Evolutionary conservation across 2,329 filamentous ascomycete genomes (phyloP).

Genomic region (Calonectria montana): DNA sequence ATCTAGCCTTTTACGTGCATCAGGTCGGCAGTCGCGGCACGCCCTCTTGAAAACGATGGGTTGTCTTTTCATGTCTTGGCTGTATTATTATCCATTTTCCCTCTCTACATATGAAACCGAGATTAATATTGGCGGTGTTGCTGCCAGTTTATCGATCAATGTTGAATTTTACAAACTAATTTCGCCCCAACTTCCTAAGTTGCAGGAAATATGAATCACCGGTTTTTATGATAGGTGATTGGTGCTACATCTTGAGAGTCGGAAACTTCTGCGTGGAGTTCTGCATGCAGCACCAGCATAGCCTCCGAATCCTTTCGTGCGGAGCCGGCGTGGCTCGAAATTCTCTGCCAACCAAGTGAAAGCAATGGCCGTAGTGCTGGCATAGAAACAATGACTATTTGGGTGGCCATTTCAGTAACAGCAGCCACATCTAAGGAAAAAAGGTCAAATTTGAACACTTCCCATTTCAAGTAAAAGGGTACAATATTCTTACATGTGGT

Average conservation of each 20-base stretch:
- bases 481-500: neutral
- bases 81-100: neutral
- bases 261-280: neutral
- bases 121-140: too few relatives aligned
- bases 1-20: neutral
- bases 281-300: neutral
- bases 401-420: neutral
- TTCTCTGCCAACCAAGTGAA: neutral
- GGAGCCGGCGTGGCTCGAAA: neutral
- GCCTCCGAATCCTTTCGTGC: neutral
- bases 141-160: too few relatives aligned
- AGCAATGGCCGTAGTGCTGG: neutral
- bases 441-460: neutral
- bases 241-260: neutral
- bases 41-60: neutral
- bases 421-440: neutral
- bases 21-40: neutral
- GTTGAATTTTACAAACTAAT: too few relatives aligned
- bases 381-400: neutral
- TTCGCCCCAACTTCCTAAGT: too few relatives aligned
- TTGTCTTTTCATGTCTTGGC: neutral
- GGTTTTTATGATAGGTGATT: neutral
- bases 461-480: accelerated
- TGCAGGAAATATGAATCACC: too few relatives aligned
- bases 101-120: neutral